These are phyloP conservation scores for Ceratorhiza oryzae-sativae DNA, from an alignment of 1,284 basidiomycete species.

Conservation along the genomic window DNA sequence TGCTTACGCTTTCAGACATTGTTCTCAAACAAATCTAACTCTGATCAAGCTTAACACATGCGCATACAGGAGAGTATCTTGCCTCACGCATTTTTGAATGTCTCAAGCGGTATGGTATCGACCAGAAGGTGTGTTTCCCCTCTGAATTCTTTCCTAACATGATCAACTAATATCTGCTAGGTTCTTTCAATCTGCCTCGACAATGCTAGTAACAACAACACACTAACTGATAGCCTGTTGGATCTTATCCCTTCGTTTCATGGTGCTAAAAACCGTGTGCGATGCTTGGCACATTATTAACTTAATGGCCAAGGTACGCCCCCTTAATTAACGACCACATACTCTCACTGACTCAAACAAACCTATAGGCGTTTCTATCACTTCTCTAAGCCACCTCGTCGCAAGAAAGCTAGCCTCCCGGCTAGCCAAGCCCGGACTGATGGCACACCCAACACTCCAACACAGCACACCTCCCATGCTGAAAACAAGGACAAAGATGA, in stretches of 20 bases:
- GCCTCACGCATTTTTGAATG: neutral
- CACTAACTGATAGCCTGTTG: neutral
- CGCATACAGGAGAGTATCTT: slow-evolving; percentile 15
- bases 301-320: slow-evolving; percentile 20
- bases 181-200: slow-evolving; percentile 16
- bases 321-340: neutral
- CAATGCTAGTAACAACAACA: slow-evolving; percentile 15
- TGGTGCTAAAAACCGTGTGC: neutral
- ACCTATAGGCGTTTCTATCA: neutral
- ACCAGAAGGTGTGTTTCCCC: neutral
- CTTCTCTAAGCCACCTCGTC: neutral
- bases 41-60: slow-evolving; percentile 11
- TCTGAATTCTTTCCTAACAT: neutral
- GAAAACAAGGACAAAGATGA: neutral
- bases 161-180: neutral
- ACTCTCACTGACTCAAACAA: neutral
- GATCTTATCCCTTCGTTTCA: neutral
- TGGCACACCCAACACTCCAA: neutral
- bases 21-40: neutral
- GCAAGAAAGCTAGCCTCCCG: neutral
- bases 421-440: neutral
- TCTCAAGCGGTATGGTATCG: slow-evolving; percentile 15
- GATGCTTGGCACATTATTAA: slow-evolving; percentile 16
- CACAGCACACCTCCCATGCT: too few species aligned
- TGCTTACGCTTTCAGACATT: neutral